Evolutionary conservation across 2,329 filamentous ascomycete species (phyloP).

Genomic region (Phaeosphaeria sp.): DNA sequence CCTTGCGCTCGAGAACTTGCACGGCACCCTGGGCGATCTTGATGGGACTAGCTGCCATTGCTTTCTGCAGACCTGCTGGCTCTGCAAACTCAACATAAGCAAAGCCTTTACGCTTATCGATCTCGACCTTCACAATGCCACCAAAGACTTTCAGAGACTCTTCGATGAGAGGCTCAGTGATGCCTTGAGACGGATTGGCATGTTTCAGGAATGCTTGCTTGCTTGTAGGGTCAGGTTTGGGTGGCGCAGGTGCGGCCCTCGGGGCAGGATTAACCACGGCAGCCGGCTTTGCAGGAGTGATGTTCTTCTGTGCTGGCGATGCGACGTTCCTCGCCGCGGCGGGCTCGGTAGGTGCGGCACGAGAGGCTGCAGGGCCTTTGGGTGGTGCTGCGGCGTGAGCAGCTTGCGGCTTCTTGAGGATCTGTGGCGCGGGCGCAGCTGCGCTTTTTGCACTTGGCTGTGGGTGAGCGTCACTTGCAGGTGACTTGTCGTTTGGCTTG

Average conservation of each 20-base stretch:
- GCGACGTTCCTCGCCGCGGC: constrained; percentile 30
- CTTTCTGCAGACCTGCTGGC: constrained; percentile 73
- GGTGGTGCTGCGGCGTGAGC: constrained; percentile 31
- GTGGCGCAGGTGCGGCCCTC: constrained; percentile 19
- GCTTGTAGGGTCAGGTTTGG: constrained; percentile 41
- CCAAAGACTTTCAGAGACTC: constrained; percentile 78
- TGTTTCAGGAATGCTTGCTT: constrained; percentile 64
- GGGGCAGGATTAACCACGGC: constrained; percentile 4
- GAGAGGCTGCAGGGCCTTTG: constrained; percentile 39
- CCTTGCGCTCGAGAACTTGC: constrained; percentile 83
- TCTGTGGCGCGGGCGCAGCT: constrained; percentile 39
- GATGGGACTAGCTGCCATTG: constrained; percentile 81
- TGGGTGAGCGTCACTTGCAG: constrained; percentile 30
- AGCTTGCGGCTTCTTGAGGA: constrained; percentile 49
- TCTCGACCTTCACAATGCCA: constrained; percentile 78
- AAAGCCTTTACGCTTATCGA: constrained; percentile 93
- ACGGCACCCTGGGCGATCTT: constrained; percentile 84
- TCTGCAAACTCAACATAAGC: constrained; percentile 90
- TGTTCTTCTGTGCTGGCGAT: constrained; percentile 22
- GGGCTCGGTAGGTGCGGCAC: constrained; percentile 37
- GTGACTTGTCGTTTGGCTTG: constrained; percentile 38
- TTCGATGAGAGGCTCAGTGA: constrained; percentile 81
- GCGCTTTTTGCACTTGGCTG: constrained; percentile 29
- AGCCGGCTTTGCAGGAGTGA: constrained; percentile 20
- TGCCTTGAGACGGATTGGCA: constrained; percentile 83